Conservation (phyloP, 2,329 filamentous ascomycete species). For the Chaetomiaceae sp. region DNA sequence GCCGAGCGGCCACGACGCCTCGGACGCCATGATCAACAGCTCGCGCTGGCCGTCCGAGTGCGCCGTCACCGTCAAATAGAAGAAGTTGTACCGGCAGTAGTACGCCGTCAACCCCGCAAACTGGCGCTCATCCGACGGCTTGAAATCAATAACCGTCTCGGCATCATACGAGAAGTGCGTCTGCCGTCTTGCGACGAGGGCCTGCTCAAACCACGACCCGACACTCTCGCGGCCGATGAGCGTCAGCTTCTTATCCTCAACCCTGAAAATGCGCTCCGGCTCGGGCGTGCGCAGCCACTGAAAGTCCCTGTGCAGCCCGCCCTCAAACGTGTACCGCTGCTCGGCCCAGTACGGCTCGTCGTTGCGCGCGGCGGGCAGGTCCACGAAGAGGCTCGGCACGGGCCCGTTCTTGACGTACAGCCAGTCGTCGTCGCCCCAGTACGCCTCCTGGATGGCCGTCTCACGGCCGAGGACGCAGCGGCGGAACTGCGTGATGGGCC, state of each 20-base stretch:
- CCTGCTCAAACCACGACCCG: constrained; percentile 57
- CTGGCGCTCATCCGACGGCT: constrained; percentile 54
- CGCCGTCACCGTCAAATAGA: constrained; percentile 57
- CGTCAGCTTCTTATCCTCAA: constrained; percentile 38
- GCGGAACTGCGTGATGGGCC: constrained; percentile 47
- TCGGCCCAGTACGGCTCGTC: constrained; percentile 48
- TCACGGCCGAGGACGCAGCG: constrained; percentile 53
- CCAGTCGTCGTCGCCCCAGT: constrained; percentile 58
- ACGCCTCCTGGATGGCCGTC: constrained; percentile 55
- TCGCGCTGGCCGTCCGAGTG: constrained; percentile 53
- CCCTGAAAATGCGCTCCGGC: constrained; percentile 47
- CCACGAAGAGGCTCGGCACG: constrained; percentile 49
- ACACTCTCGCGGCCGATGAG: constrained; percentile 49
- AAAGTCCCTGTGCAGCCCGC: constrained; percentile 47
- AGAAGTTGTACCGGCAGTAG: constrained; percentile 62
- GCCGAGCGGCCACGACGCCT: constrained; percentile 52
- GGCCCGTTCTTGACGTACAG: constrained; percentile 57
- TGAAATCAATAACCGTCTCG: constrained; percentile 51
- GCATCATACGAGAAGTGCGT: constrained; percentile 58
- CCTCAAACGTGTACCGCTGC: constrained; percentile 43
- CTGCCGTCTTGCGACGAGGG: constrained; percentile 51
- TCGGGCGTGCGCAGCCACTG: constrained; percentile 56
- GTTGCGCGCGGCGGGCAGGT: constrained; percentile 45
- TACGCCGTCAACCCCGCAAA: constrained; percentile 59
- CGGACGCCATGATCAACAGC: constrained; percentile 52